A percentile compares a stretch with the other conserved stretches of the same genome.
These are phyloP conservation scores for Geotrichum klebahnii DNA, from an alignment of 1,139 yeast genomes.

Conservation along the genomic window DNA sequence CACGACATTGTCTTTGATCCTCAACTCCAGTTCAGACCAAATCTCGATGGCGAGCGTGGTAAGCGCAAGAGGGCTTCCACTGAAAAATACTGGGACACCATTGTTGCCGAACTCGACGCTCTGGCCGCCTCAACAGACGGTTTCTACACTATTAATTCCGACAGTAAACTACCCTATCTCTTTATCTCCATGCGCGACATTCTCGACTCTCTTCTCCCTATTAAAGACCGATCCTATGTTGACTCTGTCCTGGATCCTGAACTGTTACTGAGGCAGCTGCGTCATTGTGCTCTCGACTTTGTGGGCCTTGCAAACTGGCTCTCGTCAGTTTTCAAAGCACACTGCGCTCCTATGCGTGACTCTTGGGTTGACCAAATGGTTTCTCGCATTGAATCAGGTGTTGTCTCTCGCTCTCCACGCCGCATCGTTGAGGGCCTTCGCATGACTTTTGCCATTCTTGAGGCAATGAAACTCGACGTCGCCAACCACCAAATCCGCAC, in stretches of 20 bases:
- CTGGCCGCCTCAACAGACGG: constrained; percentile 21
- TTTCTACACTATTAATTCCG: constrained; percentile 20
- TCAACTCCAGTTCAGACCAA: constrained; percentile 85
- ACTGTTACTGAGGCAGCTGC: constrained; percentile 68
- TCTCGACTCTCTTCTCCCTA: constrained; percentile 67
- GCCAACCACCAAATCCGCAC: constrained; percentile 92
- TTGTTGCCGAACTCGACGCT: constrained; percentile 54
- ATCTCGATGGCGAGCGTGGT: constrained; percentile 87
- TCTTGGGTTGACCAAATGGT: constrained; percentile 85
- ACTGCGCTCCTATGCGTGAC: constrained; percentile 96
- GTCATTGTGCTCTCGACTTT: constrained; percentile 65
- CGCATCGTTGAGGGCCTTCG: constrained; percentile 73
- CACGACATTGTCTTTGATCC: constrained; percentile 94
- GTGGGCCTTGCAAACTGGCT: constrained; percentile 65
- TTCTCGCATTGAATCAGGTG: constrained; percentile 60
- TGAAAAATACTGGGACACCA: constrained; percentile 79
- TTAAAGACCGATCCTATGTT: constrained; percentile 67
- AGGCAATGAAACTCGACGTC: constrained; percentile 94
- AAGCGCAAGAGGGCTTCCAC: constrained; percentile 68
- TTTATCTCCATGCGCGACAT: constrained; percentile 76
- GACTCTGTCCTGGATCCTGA: constrained; percentile 76
- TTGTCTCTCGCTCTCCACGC: constrained; percentile 49
- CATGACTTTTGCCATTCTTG: constrained; percentile 75
- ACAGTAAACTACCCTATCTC: constrained; percentile 55
- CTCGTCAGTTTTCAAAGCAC: constrained; percentile 65